Percentiles rank a stretch among this genome's conserved stretches.
Conservation (phyloP, 306 rosid species). For the Quillaja saponaria region DNA sequence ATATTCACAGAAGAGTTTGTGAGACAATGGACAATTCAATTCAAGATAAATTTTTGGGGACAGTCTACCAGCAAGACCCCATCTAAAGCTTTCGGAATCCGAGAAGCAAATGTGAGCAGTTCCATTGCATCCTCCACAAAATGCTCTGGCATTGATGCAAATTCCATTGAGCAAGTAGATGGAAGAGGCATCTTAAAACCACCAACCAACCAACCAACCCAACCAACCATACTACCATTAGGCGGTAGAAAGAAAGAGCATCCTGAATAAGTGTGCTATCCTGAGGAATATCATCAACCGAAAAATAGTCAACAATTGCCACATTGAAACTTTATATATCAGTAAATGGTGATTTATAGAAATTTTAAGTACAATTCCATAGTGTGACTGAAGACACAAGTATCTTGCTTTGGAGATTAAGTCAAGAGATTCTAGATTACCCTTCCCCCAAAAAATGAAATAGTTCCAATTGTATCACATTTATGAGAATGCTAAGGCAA, state of each 20-base stretch:
- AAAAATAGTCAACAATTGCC: no score
- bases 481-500: no score
- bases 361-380: no score
- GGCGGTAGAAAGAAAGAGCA: constrained; percentile 80
- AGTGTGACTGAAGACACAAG: no score
- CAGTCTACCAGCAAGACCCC: constrained; percentile 93
- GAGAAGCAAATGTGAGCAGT: constrained; percentile 89
- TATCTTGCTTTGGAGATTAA: no score
- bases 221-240: constrained; percentile 93
- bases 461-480: no score
- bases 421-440: no score
- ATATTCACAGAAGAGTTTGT: constrained; percentile 87
- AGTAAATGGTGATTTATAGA: no score
- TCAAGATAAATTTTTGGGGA: constrained; percentile 93
- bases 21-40: constrained; percentile 90
- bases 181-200: constrained; percentile 98
- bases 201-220: constrained; percentile 96
- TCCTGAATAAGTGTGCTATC: constrained; percentile 76
- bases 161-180: constrained; percentile 70
- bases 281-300: constrained; percentile 27
- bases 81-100: constrained; percentile 95
- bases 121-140: constrained; percentile 99
- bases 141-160: constrained; percentile 96
- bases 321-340: no score
- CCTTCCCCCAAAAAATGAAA: no score